A percentile compares a stretch with the other conserved stretches of the same genome.
phyloP scores from a whole-genome alignment of 768 basidiomycete species.

The Mycena indigotica region DNA sequence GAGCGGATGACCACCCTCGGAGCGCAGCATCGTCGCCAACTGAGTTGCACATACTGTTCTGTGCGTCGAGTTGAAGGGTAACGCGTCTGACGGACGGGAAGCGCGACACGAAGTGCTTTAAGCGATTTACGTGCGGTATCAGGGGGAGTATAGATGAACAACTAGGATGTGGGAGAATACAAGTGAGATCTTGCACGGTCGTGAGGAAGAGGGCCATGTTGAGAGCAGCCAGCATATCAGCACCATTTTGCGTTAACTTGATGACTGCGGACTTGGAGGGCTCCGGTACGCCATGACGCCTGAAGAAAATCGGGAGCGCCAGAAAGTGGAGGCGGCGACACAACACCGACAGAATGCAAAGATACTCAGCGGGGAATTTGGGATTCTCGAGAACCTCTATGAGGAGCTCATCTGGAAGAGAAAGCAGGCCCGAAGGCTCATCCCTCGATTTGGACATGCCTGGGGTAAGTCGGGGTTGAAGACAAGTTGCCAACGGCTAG shows the following conservation, averaged over 20 bases:
- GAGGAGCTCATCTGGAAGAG: slow-evolving; percentile 21
- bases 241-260: slow-evolving; percentile 6
- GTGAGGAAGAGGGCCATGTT: slow-evolving; percentile 21
- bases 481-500: background rate
- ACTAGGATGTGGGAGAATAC: slow-evolving; percentile 17
- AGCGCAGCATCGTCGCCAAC: slow-evolving; percentile 17
- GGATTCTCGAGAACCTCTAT: slow-evolving; percentile 18
- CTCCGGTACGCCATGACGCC: slow-evolving; percentile 13
- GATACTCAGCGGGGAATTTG: slow-evolving; percentile 12
- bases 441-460: no score
- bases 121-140: slow-evolving; percentile 13
- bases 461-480: background rate
- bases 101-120: slow-evolving; percentile 12
- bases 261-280: slow-evolving; percentile 14
- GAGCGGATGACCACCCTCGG: slow-evolving; percentile 15
- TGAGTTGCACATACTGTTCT: slow-evolving; percentile 19
- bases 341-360: slow-evolving; percentile 8
- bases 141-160: slow-evolving; percentile 18
- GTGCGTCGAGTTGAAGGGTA: slow-evolving; percentile 14
- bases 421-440: slow-evolving; percentile 6
- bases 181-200: slow-evolving; percentile 7
- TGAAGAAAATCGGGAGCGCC: slow-evolving; percentile 22
- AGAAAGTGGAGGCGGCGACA: slow-evolving; percentile 15
- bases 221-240: slow-evolving; percentile 19
- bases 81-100: slow-evolving; percentile 14